Conservation (phyloP, 768 basidiomycete genomes). For the Mycena leptocephala region DNA sequence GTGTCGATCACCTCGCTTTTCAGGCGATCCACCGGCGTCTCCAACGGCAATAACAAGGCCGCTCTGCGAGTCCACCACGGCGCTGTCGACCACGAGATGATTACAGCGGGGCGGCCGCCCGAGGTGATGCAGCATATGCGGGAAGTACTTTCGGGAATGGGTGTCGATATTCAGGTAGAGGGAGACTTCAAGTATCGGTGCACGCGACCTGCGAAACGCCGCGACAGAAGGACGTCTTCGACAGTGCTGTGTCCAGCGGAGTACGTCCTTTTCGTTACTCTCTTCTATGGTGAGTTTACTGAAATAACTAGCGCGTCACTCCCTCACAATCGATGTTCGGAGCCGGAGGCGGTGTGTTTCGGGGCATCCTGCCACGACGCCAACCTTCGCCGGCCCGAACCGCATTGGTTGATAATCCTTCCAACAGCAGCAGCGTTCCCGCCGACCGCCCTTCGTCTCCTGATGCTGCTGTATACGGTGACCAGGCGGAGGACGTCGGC, state of each 20-base stretch:
- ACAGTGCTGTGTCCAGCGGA: slow-evolving; percentile 62
- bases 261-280: slow-evolving; percentile 22
- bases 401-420: slow-evolving; percentile 40
- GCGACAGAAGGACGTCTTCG: slow-evolving; percentile 45
- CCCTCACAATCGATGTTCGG: slow-evolving; percentile 28
- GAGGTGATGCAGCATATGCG: slow-evolving; percentile 85
- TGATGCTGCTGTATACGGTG: slow-evolving; percentile 70
- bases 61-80: slow-evolving; percentile 87
- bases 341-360: slow-evolving; percentile 67
- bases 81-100: slow-evolving; percentile 88
- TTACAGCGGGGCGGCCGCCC: slow-evolving; percentile 83
- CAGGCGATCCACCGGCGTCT: slow-evolving; percentile 31
- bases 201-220: slow-evolving; percentile 73
- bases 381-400: slow-evolving; percentile 54
- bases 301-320: not conserved
- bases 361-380: slow-evolving; percentile 77
- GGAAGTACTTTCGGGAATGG: slow-evolving; percentile 83
- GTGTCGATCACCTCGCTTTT: slow-evolving; percentile 37
- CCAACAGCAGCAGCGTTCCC: slow-evolving; percentile 34
- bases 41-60: slow-evolving; percentile 11
- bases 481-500: slow-evolving; percentile 78
- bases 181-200: slow-evolving; percentile 89
- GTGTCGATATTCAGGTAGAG: slow-evolving; percentile 85
- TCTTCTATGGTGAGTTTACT: not conserved
- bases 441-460: slow-evolving; percentile 34